Conservation (phyloP, 257 asterid species). For the Przewalskia tangutica region DNA sequence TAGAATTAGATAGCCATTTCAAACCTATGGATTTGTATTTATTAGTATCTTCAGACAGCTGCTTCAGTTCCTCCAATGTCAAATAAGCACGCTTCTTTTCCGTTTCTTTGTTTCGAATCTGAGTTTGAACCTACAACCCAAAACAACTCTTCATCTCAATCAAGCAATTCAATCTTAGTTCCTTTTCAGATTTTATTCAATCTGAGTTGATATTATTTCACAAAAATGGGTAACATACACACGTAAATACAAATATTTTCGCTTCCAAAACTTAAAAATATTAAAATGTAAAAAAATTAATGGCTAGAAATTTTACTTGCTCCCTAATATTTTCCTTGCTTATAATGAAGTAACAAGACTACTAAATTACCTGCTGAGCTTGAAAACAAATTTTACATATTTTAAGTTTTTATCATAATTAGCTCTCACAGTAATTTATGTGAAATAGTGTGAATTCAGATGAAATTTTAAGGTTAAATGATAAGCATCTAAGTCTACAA, state of each 20-base stretch:
- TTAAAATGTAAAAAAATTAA: too few species aligned
- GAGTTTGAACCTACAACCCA: conserved; percentile 50
- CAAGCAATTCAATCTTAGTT: neutral
- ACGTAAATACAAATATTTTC: neutral
- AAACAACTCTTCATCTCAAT: neutral
- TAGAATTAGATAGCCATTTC: neutral
- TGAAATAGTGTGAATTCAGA: too few species aligned
- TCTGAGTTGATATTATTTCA: neutral
- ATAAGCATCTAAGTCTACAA: too few species aligned
- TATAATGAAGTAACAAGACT: too few species aligned
- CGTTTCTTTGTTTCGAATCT: conserved; percentile 64
- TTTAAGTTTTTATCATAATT: too few species aligned
- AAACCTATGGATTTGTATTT: conserved; percentile 66
- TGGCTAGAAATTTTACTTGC: too few species aligned
- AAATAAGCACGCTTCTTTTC: conserved; percentile 86
- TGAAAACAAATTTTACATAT: too few species aligned
- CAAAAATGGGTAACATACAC: neutral
- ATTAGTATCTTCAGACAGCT: conserved; percentile 64
- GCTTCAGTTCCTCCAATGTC: conserved; percentile 84
- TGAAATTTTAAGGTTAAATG: too few species aligned
- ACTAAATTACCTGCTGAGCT: too few species aligned
- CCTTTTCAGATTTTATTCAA: neutral
- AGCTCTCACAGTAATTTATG: too few species aligned
- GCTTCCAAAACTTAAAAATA: too few species aligned
- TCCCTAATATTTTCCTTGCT: too few species aligned